phyloP scores from a whole-genome alignment of 495 filamentous ascomycete genomes.

The Neurospora sp. region DNA sequence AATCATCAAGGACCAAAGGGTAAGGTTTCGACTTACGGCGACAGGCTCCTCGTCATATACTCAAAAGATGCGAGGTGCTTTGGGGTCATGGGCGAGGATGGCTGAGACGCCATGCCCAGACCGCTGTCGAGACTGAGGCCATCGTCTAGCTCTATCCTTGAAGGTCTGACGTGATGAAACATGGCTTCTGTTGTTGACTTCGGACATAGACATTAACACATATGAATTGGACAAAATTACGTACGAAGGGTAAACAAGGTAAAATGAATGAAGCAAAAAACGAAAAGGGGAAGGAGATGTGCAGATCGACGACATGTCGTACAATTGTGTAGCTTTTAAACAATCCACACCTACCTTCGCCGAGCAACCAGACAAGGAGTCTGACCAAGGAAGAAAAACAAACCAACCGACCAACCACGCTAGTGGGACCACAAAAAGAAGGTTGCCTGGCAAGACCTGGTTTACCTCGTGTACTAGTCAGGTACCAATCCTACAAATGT shows the following conservation, averaged over 20 bases:
- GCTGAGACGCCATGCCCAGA: background rate
- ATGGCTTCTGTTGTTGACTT: background rate
- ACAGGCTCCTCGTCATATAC: background rate
- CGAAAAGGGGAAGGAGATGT: background rate
- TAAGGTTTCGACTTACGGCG: background rate
- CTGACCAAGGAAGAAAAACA: background rate
- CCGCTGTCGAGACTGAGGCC: background rate
- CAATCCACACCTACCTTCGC: background rate
- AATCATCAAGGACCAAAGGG: background rate
- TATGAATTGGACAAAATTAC: background rate
- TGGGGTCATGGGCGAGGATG: background rate
- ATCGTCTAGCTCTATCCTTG: background rate
- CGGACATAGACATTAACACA: background rate
- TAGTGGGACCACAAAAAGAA: background rate
- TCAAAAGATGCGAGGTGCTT: background rate
- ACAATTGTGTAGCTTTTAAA: background rate
- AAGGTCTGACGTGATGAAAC: background rate
- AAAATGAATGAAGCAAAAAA: background rate
- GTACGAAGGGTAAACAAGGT: background rate
- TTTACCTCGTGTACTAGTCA: background rate
- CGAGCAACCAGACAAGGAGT: background rate
- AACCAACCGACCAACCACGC: background rate
- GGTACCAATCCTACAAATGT: background rate
- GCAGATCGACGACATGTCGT: background rate
- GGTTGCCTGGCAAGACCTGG: background rate